A percentile compares a stretch with the other conserved stretches of the same genome.
Evolutionary conservation across 208 protist genomes (phyloP).

Genomic region (Wallacemonas collosoma): DNA sequence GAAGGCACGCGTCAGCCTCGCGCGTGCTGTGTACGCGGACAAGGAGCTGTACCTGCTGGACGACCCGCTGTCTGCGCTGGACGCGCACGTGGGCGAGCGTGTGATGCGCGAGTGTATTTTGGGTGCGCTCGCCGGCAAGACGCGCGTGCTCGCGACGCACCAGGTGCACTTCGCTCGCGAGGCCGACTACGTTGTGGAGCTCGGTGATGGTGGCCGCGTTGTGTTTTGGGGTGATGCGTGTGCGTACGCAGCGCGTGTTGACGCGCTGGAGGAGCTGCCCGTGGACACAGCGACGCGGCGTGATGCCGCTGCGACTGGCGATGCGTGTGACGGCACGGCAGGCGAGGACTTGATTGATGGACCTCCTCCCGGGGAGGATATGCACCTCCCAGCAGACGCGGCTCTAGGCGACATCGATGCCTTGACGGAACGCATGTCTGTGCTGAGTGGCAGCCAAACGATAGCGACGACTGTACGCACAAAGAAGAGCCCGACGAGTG

Average conservation of each 20-base stretch:
- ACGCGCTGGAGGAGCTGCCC: slow-evolving; percentile 13
- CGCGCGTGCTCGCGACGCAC: slow-evolving; percentile 93
- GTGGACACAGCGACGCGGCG: not conserved
- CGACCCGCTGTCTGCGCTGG: slow-evolving; percentile 92
- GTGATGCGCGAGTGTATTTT: slow-evolving; percentile 58
- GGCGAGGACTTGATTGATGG: too few species aligned
- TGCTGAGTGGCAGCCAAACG: too few species aligned
- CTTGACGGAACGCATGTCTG: too few species aligned
- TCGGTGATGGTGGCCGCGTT: slow-evolving; percentile 54
- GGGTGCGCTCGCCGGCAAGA: slow-evolving; percentile 72
- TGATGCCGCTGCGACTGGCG: not conserved
- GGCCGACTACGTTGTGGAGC: slow-evolving; percentile 83
- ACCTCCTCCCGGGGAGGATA: too few species aligned
- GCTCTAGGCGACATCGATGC: too few species aligned
- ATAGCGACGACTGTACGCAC: too few species aligned
- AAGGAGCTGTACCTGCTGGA: slow-evolving; percentile 89
- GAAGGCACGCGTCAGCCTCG: slow-evolving; percentile 73
- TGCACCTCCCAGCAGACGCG: too few species aligned
- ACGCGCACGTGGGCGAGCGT: slow-evolving; percentile 74
- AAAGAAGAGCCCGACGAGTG: not conserved
- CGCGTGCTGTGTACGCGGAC: slow-evolving; percentile 81
- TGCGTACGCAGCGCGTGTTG: slow-evolving; percentile 52
- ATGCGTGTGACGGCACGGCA: too few species aligned
- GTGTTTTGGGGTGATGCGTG: slow-evolving; percentile 36
- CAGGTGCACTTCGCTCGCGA: slow-evolving; percentile 81